These are phyloP conservation scores for Raffaelea ambrosiae DNA, from an alignment of 2,329 filamentous ascomycete species.

Conservation along the genomic window DNA sequence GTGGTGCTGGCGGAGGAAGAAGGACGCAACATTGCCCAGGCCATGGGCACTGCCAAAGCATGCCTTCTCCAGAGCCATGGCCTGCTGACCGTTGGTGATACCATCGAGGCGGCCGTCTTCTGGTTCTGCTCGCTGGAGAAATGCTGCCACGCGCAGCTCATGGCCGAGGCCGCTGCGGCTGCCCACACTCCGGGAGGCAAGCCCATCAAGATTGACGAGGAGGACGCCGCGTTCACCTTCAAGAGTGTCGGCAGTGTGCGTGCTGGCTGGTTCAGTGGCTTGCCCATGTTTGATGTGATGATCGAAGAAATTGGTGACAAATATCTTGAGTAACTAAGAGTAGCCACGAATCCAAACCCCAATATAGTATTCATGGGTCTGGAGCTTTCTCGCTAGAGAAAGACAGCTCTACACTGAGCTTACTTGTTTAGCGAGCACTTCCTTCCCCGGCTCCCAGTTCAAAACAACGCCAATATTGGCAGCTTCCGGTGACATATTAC, in stretches of 20 bases:
- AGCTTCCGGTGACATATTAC: no score
- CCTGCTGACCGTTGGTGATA: conserved; percentile 47
- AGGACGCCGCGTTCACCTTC: conserved; percentile 60
- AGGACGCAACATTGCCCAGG: conserved; percentile 42
- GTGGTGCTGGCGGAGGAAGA: conserved; percentile 49
- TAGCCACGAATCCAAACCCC: no score
- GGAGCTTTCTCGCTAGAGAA: no score
- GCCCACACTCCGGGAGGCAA: conserved; percentile 32
- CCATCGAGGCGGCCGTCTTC: conserved; percentile 55
- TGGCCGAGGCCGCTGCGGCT: conserved; percentile 48
- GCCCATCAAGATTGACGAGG: conserved; percentile 49
- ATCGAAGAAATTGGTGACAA: conserved; percentile 3
- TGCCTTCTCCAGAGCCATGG: conserved; percentile 54
- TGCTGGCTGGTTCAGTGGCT: conserved; percentile 63
- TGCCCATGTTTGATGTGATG: conserved; percentile 59
- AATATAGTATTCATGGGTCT: no score
- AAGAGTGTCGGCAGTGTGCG: conserved; percentile 52
- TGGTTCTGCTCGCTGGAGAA: conserved; percentile 51
- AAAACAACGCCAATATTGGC: no score
- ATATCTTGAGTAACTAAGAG: no score
- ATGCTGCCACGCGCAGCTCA: conserved; percentile 49
- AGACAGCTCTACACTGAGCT: no score
- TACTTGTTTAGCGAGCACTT: no score
- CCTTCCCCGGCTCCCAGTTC: no score
- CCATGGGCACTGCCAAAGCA: conserved; percentile 39